These are phyloP conservation scores for Harringtonia aguacate DNA, from an alignment of 2,329 filamentous ascomycete genomes.

Conservation along the genomic window DNA sequence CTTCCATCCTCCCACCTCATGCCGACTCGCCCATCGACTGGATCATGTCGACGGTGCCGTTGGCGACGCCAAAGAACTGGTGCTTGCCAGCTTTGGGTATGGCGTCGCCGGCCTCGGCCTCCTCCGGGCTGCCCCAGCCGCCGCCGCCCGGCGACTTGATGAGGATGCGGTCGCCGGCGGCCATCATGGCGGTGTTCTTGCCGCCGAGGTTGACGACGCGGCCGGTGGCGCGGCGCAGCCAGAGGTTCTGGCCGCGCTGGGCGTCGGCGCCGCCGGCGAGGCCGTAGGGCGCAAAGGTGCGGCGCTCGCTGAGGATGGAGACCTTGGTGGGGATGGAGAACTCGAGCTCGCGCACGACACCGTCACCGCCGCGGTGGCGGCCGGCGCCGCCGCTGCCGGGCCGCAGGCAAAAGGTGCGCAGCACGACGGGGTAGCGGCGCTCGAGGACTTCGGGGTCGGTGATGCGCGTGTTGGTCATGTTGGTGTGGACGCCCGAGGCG, in stretches of 20 bases:
- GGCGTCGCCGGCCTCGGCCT: constrained; percentile 44
- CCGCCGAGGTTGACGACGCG: constrained; percentile 62
- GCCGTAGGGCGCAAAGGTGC: constrained; percentile 72
- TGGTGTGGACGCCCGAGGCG: constrained; percentile 65
- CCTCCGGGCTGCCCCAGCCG: constrained; percentile 57
- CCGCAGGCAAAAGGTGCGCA: constrained; percentile 59
- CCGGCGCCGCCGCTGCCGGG: constrained; percentile 53
- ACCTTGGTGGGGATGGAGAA: constrained; percentile 69
- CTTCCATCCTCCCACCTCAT: too few species aligned
- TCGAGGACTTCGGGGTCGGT: constrained; percentile 75
- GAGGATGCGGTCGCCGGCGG: constrained; percentile 66
- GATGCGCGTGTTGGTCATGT: constrained; percentile 82
- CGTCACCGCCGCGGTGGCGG: constrained; percentile 61
- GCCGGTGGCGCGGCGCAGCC: constrained; percentile 63
- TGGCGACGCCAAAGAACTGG: too few species aligned
- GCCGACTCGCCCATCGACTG: too few species aligned
- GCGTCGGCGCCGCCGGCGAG: constrained; percentile 74
- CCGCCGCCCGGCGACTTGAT: constrained; percentile 70
- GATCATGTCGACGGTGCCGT: too few species aligned
- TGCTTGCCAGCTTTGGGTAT: too few species aligned
- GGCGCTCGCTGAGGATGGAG: constrained; percentile 51
- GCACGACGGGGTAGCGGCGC: constrained; percentile 60
- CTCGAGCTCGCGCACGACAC: constrained; percentile 69
- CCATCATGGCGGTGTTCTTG: constrained; percentile 72
- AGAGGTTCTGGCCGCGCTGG: constrained; percentile 71